These are phyloP conservation scores for Panus rudis DNA, from an alignment of 768 basidiomycete species.

Conservation along the genomic window DNA sequence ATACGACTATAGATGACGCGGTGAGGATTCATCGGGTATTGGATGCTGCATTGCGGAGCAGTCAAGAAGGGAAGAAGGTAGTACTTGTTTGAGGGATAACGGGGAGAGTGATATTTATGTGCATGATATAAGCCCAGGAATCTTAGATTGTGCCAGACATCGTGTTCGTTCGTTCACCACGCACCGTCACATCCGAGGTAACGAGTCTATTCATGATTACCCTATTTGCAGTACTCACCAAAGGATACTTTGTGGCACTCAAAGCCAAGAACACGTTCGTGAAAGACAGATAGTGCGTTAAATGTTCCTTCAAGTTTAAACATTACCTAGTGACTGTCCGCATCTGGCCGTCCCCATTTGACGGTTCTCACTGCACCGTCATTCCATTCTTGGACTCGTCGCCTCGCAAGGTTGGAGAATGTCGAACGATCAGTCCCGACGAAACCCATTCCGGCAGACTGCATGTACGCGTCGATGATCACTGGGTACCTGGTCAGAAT, in stretches of 20 bases:
- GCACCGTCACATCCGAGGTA: too few relatives aligned
- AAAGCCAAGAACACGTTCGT: too few relatives aligned
- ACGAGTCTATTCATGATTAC: too few relatives aligned
- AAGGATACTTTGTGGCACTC: too few relatives aligned
- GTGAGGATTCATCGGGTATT: conserved; percentile 2
- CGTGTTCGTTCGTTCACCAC: too few relatives aligned
- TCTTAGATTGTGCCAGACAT: too few relatives aligned
- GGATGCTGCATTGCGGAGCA: conserved; percentile 2
- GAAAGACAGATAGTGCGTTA: too few relatives aligned
- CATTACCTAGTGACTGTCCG: conserved; percentile 45
- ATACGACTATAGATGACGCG: conserved; percentile 1
- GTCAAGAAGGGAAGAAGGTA: neutral
- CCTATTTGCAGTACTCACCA: too few relatives aligned
- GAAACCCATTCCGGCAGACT: conserved; percentile 57
- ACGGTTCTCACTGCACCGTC: conserved; percentile 41
- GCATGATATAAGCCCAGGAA: too few relatives aligned
- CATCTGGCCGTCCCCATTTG: conserved; percentile 47
- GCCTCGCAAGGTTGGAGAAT: conserved; percentile 55
- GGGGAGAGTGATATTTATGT: too few relatives aligned
- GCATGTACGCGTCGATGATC: conserved; percentile 61
- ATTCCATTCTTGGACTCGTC: conserved; percentile 58
- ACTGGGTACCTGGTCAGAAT: conserved; percentile 54
- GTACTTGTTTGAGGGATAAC: too few relatives aligned
- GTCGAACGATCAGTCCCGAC: conserved; percentile 68
- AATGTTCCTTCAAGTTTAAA: too few relatives aligned